phyloP scores from a whole-genome alignment of 2,329 filamentous ascomycete genomes.

The Polytolypa hystricis region DNA sequence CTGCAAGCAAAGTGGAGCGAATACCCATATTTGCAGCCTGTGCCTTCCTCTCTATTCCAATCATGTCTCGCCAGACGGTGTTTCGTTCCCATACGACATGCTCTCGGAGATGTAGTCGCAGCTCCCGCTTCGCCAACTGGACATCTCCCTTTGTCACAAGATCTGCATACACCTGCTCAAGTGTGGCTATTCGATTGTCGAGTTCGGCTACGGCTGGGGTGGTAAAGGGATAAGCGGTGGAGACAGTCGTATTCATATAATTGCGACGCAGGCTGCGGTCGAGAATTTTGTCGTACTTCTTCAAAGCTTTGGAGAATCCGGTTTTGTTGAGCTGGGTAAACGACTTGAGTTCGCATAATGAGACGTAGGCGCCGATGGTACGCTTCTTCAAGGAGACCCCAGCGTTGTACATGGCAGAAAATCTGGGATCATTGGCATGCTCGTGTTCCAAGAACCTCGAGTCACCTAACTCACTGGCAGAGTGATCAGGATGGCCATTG shows the following conservation, averaged over 20 bases:
- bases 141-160: slow-evolving; percentile 75
- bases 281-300: slow-evolving; percentile 97
- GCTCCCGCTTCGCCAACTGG: slow-evolving; percentile 65
- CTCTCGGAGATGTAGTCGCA: slow-evolving; percentile 82
- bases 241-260: slow-evolving; percentile 66
- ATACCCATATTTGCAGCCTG: slow-evolving; percentile 86
- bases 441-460: slow-evolving; percentile 42
- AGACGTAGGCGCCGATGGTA: slow-evolving; percentile 76
- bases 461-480: slow-evolving; percentile 22
- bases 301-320: slow-evolving; percentile 89
- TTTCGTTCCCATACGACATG: slow-evolving; percentile 99
- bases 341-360: slow-evolving; percentile 88
- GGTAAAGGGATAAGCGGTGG: slow-evolving; percentile 71
- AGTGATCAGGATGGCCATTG: slow-evolving; percentile 22
- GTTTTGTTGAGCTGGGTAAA: slow-evolving; percentile 94
- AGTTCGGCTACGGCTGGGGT: slow-evolving; percentile 59
- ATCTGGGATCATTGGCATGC: slow-evolving; percentile 61
- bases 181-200: slow-evolving; percentile 57
- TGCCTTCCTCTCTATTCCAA: slow-evolving; percentile 88
- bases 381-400: slow-evolving; percentile 88
- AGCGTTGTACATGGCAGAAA: slow-evolving; percentile 57
- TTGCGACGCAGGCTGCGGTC: slow-evolving; percentile 66
- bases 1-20: slow-evolving; percentile 65
- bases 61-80: slow-evolving; percentile 98
- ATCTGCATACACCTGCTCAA: slow-evolving; percentile 71